Evolutionary conservation across 2,329 filamentous ascomycete genomes (phyloP).

Genomic region (Ophiostoma populinum): DNA sequence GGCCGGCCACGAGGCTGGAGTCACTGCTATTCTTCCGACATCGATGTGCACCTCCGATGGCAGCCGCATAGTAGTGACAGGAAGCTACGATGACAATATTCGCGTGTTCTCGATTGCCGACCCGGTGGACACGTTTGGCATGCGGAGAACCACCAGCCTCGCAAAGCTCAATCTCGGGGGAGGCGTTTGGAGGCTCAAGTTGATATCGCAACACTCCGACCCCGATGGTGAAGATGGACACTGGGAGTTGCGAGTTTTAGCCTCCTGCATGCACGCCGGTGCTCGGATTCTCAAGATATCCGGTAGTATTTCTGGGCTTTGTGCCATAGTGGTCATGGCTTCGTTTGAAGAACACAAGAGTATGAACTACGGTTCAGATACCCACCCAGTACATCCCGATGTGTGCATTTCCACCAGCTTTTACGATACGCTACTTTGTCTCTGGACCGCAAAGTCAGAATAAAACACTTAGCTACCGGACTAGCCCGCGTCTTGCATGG

Average conservation of each 20-base stretch:
- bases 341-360: constrained; percentile 74
- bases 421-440: constrained; percentile 52
- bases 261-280: constrained; percentile 89
- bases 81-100: constrained; percentile 79
- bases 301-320: constrained; percentile 23
- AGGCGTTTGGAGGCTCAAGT: constrained; percentile 74
- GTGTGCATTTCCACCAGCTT: constrained; percentile 56
- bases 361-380: constrained; percentile 87
- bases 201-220: constrained; percentile 23
- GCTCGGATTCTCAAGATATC: constrained; percentile 41
- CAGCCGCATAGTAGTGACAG: constrained; percentile 53
- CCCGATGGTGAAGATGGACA: constrained; percentile 14
- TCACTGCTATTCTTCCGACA: constrained; percentile 71
- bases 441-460: constrained; percentile 33
- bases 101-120: constrained; percentile 43
- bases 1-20: constrained; percentile 52
- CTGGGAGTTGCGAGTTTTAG: constrained; percentile 38
- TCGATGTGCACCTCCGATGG: constrained; percentile 22
- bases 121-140: constrained; percentile 22
- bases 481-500: too few species aligned
- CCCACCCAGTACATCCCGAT: constrained; percentile 26
- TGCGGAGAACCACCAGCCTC: constrained; percentile 32
- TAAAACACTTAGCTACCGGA: too few species aligned
- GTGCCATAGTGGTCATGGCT: constrained; percentile 47
- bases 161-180: constrained; percentile 52